phyloP scores from a whole-genome alignment of 441 rosid species.

The Flueggea neowawraea region DNA sequence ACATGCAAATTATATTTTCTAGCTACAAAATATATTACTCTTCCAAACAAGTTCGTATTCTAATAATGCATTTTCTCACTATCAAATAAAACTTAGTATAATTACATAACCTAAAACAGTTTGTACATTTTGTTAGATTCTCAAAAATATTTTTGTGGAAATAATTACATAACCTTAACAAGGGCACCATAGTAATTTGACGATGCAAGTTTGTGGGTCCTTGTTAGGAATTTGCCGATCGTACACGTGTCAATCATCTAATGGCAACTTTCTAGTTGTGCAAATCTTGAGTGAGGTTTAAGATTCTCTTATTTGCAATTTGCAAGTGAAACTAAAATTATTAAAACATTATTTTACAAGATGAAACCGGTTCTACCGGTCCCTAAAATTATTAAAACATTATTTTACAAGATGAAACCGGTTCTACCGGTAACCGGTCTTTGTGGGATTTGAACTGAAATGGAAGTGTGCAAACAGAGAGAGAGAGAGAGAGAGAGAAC shows the following conservation, averaged over 20 bases:
- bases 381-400: not conserved
- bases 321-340: not conserved
- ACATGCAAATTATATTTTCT: too few relatives aligned
- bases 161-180: too few relatives aligned
- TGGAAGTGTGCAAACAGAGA: constrained; percentile 9
- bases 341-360: not conserved
- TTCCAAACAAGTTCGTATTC: too few relatives aligned
- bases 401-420: constrained; percentile 15
- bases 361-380: constrained; percentile 30
- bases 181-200: too few relatives aligned
- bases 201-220: too few relatives aligned
- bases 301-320: constrained; percentile 1
- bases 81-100: too few relatives aligned
- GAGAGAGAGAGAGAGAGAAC: constrained; percentile 2
- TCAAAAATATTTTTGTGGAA: too few relatives aligned
- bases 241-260: constrained; percentile 1
- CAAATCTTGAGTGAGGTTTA: constrained; percentile 5
- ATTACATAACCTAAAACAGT: too few relatives aligned
- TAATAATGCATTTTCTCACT: too few relatives aligned
- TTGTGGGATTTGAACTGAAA: constrained; percentile 3
- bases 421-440: constrained; percentile 42
- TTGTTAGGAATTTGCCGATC: too few relatives aligned
- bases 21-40: too few relatives aligned
- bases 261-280: constrained; percentile 2
- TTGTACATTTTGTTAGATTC: too few relatives aligned